Evolutionary conservation across 2,329 filamentous ascomycete species (phyloP).

Genomic region (Amauroascus verrucosus): DNA sequence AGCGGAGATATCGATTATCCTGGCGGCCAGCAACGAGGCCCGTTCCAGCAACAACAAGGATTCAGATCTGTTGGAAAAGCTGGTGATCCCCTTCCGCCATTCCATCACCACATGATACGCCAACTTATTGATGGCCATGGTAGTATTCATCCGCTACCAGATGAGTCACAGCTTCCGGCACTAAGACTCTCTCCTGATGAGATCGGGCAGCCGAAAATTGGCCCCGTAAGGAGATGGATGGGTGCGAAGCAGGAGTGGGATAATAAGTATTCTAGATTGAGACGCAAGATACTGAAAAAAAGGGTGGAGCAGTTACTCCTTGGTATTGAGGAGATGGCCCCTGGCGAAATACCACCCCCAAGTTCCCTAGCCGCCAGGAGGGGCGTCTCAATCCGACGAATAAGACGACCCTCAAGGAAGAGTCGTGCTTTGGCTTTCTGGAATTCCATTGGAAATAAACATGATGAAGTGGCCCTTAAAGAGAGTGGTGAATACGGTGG

Average conservation of each 20-base stretch:
- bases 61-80: conserved; percentile 61
- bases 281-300: conserved; percentile 61
- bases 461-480: conserved; percentile 63
- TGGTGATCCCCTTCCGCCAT: conserved; percentile 70
- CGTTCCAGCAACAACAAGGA: not conserved
- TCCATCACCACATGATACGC: conserved; percentile 81
- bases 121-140: conserved; percentile 76
- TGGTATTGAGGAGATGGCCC: conserved; percentile 60
- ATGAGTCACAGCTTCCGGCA: conserved; percentile 54
- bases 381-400: conserved; percentile 32
- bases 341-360: conserved; percentile 68
- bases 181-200: conserved; percentile 53
- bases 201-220: conserved; percentile 70
- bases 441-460: conserved; percentile 79
- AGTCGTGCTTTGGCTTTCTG: conserved; percentile 72
- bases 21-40: not conserved
- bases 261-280: conserved; percentile 56
- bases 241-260: conserved; percentile 64
- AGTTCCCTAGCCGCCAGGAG: conserved; percentile 61
- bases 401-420: conserved; percentile 48
- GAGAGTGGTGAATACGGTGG: conserved; percentile 7
- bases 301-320: conserved; percentile 61
- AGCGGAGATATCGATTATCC: not conserved
- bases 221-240: conserved; percentile 75
- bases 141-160: conserved; percentile 56